Evolutionary conservation across 2,329 filamentous ascomycete species (phyloP), one percentile per base, ranked within the genome.

Genomic region (Alternaria longipes): DNA sequence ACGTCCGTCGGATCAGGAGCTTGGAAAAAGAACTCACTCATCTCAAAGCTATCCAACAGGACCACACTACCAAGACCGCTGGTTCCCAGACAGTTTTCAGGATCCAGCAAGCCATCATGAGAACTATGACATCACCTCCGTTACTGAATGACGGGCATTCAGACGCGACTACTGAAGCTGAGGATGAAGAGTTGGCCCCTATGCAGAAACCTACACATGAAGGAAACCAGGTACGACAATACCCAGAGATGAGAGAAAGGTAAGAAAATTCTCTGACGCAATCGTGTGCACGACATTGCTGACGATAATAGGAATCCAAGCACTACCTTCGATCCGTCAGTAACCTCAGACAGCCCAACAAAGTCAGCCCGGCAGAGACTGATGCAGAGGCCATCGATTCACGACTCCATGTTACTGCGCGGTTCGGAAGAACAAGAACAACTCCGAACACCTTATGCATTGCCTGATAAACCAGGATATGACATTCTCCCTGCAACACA

Each of bases 331-430:
- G 26, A 30, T 18, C 41, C 57, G 6, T 61, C 62, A n/a, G 45
- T 62, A 8, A 44, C 26, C 3, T 56, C 61, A 50, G 60, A 50
- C 9, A 47, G 16, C 16, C 47, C 56, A 12, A 45, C 57, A 12
- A 55, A 57, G 34, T 70, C 70, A 28, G 70, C 68, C 7, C 61
- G 67, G 30, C 56, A 52, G 16, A 66, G 62, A 28, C 53, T 72
- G 30, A 63, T 71, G 56, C 67, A 66, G 45, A 59, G 70, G 9
- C 55, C 64, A 5, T 71, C 67, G 5, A 71, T 71, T 9, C 59
- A 64, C 20, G 52, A 70, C 40, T 60, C 67, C 3, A 67, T 62
- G 36, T 44, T 68, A 11, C 30, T 60, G 20, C 53, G 45, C n/a
- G 22, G 16, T 8, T 11, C 28, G 12, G 53, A 38, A 11, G 46